Evolutionary conservation across 2,329 filamentous ascomycete species (phyloP).

Genomic region (Microsporum ferrugineum): DNA sequence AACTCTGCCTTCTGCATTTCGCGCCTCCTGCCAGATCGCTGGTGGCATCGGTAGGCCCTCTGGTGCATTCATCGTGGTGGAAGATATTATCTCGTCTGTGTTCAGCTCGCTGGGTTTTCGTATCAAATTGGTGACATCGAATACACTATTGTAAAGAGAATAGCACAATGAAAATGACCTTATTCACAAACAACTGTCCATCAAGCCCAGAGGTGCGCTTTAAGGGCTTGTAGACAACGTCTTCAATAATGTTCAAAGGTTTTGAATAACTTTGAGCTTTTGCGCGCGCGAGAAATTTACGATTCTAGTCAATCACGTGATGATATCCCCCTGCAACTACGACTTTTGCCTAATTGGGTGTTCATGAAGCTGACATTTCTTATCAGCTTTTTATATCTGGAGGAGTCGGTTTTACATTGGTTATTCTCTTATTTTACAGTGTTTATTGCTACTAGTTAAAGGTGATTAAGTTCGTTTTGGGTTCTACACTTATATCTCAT

Average conservation of each 20-base stretch:
- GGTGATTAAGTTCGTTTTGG: neutral
- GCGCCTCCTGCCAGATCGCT: conserved; percentile 66
- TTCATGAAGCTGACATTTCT: neutral
- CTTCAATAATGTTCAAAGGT: neutral
- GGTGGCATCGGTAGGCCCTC: conserved; percentile 30
- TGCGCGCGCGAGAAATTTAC: neutral
- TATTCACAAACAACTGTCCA: neutral
- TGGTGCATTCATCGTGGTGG: neutral
- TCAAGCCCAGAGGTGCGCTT: neutral
- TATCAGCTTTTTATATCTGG: neutral
- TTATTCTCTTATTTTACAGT: neutral
- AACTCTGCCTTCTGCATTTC: conserved; percentile 65
- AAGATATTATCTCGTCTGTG: neutral
- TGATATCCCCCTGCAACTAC: neutral
- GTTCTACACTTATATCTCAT: neutral
- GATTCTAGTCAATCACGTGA: neutral
- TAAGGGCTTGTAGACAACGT: neutral
- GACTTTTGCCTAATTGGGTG: neutral
- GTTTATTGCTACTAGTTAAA: neutral
- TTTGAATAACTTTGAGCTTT: neutral
- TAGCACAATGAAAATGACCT: neutral
- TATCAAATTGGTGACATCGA: neutral
- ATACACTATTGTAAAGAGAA: neutral
- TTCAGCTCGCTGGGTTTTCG: neutral
- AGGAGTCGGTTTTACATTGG: neutral